Percentiles rank a stretch among this genome's conserved stretches.
Evolutionary conservation across 225 moss, liverwort and hornwort species (phyloP).

Genomic region (Polytrichum commune): DNA sequence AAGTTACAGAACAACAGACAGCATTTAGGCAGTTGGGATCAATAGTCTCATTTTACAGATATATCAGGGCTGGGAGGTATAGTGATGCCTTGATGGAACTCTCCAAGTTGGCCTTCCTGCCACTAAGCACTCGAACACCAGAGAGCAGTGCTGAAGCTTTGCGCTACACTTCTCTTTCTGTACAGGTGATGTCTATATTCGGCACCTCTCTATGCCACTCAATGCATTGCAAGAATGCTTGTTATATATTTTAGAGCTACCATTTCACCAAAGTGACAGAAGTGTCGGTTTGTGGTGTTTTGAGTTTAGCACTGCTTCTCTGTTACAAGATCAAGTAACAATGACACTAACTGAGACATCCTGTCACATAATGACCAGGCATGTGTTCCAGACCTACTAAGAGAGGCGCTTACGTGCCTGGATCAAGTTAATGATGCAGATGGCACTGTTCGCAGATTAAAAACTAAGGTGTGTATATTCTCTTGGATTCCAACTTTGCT

Average conservation of each 20-base stretch:
- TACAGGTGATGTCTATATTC: conserved; percentile 61
- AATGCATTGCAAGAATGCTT: neutral
- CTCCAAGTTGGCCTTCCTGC: conserved; percentile 80
- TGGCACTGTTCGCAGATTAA: conserved; percentile 79
- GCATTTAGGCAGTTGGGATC: conserved; percentile 94
- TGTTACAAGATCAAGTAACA: neutral
- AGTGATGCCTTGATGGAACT: conserved; percentile 90
- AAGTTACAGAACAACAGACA: conserved; percentile 75
- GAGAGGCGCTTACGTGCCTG: conserved; percentile 86
- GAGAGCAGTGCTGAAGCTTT: conserved; percentile 83
- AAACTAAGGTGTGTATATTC: conserved; percentile 61
- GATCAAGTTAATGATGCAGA: conserved; percentile 89
- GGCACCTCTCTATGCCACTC: neutral
- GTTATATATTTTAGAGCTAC: neutral
- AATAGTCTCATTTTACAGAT: conserved; percentile 76
- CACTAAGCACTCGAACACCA: conserved; percentile 68
- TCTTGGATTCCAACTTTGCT: no score
- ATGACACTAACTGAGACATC: neutral
- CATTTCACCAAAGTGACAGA: neutral
- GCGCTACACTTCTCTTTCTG: conserved; percentile 71
- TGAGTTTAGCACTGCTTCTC: neutral
- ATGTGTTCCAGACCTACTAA: conserved; percentile 86
- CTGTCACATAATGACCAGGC: conserved; percentile 44
- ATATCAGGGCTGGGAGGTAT: conserved; percentile 59
- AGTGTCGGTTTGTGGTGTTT: neutral